Conservation (phyloP, 2,329 filamentous ascomycete species). For the Ilyonectria sp. region DNA sequence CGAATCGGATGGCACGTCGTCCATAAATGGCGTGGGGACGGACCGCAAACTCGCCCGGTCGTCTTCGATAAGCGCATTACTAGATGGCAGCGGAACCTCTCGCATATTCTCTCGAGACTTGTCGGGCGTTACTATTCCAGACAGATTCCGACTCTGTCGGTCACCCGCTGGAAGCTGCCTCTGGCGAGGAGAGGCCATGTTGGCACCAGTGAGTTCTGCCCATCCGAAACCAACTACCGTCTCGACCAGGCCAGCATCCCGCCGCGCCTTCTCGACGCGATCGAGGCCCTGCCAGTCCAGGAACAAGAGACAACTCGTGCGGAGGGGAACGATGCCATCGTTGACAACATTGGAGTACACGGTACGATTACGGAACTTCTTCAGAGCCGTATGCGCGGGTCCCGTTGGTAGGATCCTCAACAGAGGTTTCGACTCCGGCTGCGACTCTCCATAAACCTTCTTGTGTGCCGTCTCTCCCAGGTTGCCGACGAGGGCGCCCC, state of each 20-base stretch:
- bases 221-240: conserved; percentile 95
- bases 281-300: conserved; percentile 96
- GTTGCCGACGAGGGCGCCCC: conserved; percentile 89
- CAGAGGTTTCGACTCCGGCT: conserved; percentile 89
- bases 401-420: conserved; percentile 91
- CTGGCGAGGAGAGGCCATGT: conserved; percentile 63
- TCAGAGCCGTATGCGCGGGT: conserved; percentile 88
- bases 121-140: conserved; percentile 54
- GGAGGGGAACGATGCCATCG: conserved; percentile 94
- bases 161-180: conserved; percentile 58
- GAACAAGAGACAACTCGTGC: conserved; percentile 96
- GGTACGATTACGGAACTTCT: conserved; percentile 91
- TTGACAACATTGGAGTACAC: conserved; percentile 98
- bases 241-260: conserved; percentile 92
- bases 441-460: conserved; percentile 48
- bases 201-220: conserved; percentile 89
- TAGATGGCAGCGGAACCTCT: conserved; percentile 80
- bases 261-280: conserved; percentile 92
- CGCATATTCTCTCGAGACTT: conserved; percentile 56
- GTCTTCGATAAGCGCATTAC: conserved; percentile 77
- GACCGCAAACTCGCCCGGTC: conserved; percentile 72
- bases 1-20: conserved; percentile 48
- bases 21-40: conserved; percentile 51
- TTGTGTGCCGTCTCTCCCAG: conserved; percentile 68
- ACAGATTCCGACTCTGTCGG: conserved; percentile 51